Evolutionary conservation across 805 yeast genomes (phyloP), one percentile per base, ranked within the genome.

Genomic region (Komagataella pastoris): DNA sequence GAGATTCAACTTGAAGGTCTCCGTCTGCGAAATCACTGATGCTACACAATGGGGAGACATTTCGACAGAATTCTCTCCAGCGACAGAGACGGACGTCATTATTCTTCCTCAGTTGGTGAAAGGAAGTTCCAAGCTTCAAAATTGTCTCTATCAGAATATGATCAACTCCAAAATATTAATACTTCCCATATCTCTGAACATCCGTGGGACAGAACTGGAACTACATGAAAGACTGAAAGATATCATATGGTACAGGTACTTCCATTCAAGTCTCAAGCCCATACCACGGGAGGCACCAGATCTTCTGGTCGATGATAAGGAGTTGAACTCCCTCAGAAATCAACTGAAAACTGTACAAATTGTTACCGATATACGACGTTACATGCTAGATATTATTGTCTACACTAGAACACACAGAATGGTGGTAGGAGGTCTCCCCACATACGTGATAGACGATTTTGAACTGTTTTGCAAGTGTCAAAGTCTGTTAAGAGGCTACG

Each of bases 301-400:
- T 44, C 10, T 14, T 19, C 47, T 18, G 47, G 47, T 10, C 2
- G 19, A 17, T 44, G 17, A 18, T 12, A 17, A 12, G 21, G 49
- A 47, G n/a, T 17, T 54, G 3, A 18, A 52, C 8, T 44, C 43
- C 7, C 21, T 56, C 7, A 47, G 59, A 8, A 14, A 50, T 1
- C 47, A 56, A 17, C 52, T 62, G 51, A 5, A 24, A 1, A 14
- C 51, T 7, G 69, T 77, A 8, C 57, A 54, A n/a, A 61, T 81
- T 6, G 68, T 72, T 0, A 72, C 79, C 0, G 85, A 81, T 51
- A 64, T 81, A 30, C 60, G 60, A 47, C 61, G 82, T 4, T 82
- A 81, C 56, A 71, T 79, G 54, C 76, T 79, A 54, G 86, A 81
- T 59, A 69, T 82, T 12, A 61, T 79, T 2, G 67, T 80, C 2